Evolutionary conservation across 441 rosid genomes (phyloP), one percentile per base, ranked within the genome.

Genomic region (Pelargonium citronellum): DNA sequence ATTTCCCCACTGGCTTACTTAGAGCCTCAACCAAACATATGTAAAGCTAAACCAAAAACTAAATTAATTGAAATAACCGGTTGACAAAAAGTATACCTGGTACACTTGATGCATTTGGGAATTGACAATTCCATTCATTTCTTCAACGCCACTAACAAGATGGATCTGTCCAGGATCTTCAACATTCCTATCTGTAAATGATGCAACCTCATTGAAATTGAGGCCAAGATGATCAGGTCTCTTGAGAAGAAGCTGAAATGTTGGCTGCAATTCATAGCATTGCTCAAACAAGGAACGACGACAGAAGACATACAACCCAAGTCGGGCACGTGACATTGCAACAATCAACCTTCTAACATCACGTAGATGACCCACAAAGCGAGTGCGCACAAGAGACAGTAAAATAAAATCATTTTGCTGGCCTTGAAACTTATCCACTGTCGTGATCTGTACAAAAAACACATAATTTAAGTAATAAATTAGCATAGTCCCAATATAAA

Each of bases 371-470:
- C 99, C 99, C 37, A 95, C 99, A 77, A 90, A 95, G 71, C 97
- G 96, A 68, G 96, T 88, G 8, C 97, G 96, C 62, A 95, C 97
- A 49, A 95, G 98, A 76, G 99, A 95, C 30, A 92, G 84, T 84
- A 95, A 84, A 34, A 91, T 87, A 67, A 95, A 84, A 75, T 92
- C 98, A 79, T 95, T 95, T 74, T 95, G 99, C 79, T 95, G 99
- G 30, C 99, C 99, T 84, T 95, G 98, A 83, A 95, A 95, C 84
- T 95, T 95, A 78, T 95, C 99, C 66, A 95, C 99, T 3, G 99
- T 95, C 2, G 99, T 79, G 67, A 95, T 91, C 99, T 95, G 87
- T 24, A 58, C 74, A 77, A 66, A 66, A 60, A 64, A 44, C 47
- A 51, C 51, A 72, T 16, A n/a, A 55, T 55, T 7, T 17, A 5